phyloP scores from a whole-genome alignment of 306 rosid species.

The Quercus glauca region DNA sequence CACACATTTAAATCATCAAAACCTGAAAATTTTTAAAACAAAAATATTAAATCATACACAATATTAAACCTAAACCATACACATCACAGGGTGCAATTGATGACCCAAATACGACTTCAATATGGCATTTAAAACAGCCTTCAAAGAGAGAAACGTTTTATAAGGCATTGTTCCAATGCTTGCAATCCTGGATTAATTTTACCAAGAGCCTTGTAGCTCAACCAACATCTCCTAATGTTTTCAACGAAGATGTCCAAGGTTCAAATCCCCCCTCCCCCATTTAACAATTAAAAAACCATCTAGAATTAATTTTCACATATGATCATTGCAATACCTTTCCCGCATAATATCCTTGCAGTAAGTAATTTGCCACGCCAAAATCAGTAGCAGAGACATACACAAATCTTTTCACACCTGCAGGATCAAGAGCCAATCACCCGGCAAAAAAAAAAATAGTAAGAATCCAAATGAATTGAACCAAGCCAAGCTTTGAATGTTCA shows the following conservation, averaged over 20 bases:
- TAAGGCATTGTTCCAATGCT: slow-evolving; percentile 13
- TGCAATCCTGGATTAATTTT: slow-evolving; percentile 5
- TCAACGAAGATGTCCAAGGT: no score
- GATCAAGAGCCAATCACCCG: slow-evolving; percentile 15
- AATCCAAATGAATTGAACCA: neutral
- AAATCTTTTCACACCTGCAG: slow-evolving; percentile 87
- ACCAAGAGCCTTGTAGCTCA: no score
- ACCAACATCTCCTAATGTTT: no score
- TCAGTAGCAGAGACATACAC: slow-evolving; percentile 94
- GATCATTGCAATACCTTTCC: slow-evolving; percentile 69
- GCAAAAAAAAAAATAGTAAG: neutral
- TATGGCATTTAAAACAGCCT: neutral
- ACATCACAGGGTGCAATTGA: neutral
- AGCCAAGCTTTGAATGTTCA: neutral
- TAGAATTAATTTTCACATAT: slow-evolving; percentile 6
- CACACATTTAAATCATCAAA: neutral
- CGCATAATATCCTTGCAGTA: slow-evolving; percentile 80
- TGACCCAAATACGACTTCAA: neutral
- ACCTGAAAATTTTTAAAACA: neutral
- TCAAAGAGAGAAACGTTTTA: neutral
- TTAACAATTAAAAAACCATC: neutral
- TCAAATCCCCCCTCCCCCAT: no score
- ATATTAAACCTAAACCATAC: neutral
- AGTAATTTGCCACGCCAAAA: slow-evolving; percentile 77
- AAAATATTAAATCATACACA: neutral